Base-by-base conservation (phyloP, 257 asterid genomes). In the Solanum appendiculatum region DNA sequence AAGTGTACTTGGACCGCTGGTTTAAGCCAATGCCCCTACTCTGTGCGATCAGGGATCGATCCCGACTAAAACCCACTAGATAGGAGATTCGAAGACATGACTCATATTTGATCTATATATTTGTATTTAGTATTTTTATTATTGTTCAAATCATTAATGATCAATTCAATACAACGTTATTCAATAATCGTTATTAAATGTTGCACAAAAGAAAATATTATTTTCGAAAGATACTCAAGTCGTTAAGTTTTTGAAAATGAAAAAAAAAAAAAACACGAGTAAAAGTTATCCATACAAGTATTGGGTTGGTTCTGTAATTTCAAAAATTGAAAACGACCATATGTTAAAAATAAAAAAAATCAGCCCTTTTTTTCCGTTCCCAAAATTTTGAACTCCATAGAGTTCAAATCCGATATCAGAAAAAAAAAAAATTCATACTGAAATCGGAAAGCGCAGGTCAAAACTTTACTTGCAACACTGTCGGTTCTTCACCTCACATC, bases 331-430 rank as follows among this genome's bases (percentile, higher is more conserved):
- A 37, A 46, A 80, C 66, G 25, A 44, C 29, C 42, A 18, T 46
- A 80, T 46, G n/a, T 29, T 29, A 46, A 80, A 34, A 46, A n/a
- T n/a, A 9, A 18, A 27, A 44, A 16, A 2, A 78, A 80, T 80
- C 29, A 9, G 6, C 42, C 29, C 40, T 78, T 80, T 0, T 18
- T 46, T 80, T 46, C 66, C 66, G 29, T 80, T 80, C 66, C 29
- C 42, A 80, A 80, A 80, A 15, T 29, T 80, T 80, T 27, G 36
- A 80, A 80, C 42, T 44, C 85, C 40, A 46, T 16, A 44, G 37
- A 80, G 29, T 80, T 80, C 85, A 80, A 80, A 80, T 80, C 5
- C 84, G 7, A 42, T 31, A 78, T 78, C 84, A 78, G 39, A 39
- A 39, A 73, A 39, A 39, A 73, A 39, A 37, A 11, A 42, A 25